Percentiles rank a stretch among this genome's conserved stretches.
phyloP scores from a whole-genome alignment of 2,329 filamentous ascomycete genomes.

The Hymenoscyphus albidus region DNA sequence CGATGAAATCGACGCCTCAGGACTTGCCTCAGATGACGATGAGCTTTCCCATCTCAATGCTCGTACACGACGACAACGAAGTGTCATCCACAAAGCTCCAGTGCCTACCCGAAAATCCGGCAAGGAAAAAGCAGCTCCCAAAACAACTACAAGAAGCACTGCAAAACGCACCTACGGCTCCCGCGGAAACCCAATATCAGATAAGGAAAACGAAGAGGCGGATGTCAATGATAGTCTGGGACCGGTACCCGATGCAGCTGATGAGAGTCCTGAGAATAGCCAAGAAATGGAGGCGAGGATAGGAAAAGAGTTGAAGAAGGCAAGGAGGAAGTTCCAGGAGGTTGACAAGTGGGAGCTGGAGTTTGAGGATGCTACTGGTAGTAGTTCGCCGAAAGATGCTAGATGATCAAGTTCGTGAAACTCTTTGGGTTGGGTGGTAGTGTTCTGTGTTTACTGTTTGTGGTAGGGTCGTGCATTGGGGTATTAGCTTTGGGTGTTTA shows the following conservation, averaged over 20 bases:
- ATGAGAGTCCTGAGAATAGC: conserved; percentile 34
- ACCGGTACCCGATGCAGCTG: conserved; percentile 39
- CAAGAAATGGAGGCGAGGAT: conserved; percentile 39
- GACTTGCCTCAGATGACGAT: conserved; percentile 50
- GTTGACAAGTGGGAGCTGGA: conserved; percentile 66
- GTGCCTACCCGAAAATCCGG: conserved; percentile 28
- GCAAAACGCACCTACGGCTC: conserved; percentile 46
- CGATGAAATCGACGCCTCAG: conserved; percentile 46
- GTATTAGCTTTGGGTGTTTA: conserved; percentile 4
- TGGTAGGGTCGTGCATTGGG: background rate
- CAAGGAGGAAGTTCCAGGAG: conserved; percentile 62
- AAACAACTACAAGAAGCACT: conserved; percentile 18
- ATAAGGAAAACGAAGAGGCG: conserved; percentile 54
- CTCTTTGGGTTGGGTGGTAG: background rate
- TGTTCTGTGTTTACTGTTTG: background rate
- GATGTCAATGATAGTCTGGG: conserved; percentile 41
- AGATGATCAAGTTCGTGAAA: conserved; percentile 36
- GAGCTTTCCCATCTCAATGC: conserved; percentile 49
- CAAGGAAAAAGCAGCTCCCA: conserved; percentile 25
- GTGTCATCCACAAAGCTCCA: conserved; percentile 19
- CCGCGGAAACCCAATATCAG: conserved; percentile 38
- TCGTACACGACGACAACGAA: conserved; percentile 35
- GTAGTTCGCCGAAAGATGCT: conserved; percentile 47
- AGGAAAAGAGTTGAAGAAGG: conserved; percentile 49
- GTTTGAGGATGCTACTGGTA: conserved; percentile 60